phyloP scores from a whole-genome alignment of 1,284 basidiomycete species.

The Flammula alnicola region DNA sequence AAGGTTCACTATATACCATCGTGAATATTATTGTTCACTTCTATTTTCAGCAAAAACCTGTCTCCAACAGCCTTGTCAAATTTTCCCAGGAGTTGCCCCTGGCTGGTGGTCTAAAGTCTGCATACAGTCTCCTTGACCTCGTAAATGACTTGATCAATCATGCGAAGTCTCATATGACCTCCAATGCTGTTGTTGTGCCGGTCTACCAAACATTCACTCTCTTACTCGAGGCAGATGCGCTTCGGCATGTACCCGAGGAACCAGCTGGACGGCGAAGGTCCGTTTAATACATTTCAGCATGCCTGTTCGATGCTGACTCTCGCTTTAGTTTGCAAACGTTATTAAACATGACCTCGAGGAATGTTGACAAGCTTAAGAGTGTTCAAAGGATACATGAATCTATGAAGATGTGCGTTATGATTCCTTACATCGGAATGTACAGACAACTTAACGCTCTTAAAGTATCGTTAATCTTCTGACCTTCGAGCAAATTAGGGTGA shows the following conservation, averaged over 20 bases:
- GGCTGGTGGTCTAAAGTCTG: constrained; percentile 25
- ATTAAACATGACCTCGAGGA: constrained; percentile 59
- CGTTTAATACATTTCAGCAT: constrained; percentile 23
- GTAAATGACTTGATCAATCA: constrained; percentile 59
- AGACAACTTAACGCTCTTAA: constrained; percentile 9
- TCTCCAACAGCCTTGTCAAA: constrained; percentile 60
- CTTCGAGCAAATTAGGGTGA: constrained; percentile 48
- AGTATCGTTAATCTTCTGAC: constrained; percentile 70
- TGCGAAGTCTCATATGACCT: constrained; percentile 55
- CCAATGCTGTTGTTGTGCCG: constrained; percentile 79
- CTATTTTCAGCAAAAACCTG: constrained; percentile 65
- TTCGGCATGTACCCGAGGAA: constrained; percentile 50
- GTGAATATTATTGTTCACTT: constrained; percentile 9
- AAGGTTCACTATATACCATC: constrained; percentile 35
- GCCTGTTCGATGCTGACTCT: constrained; percentile 20
- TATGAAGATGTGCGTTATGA: constrained; percentile 74
- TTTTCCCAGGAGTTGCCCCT: constrained; percentile 62
- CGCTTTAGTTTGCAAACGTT: constrained; percentile 47
- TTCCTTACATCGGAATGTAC: constrained; percentile 3
- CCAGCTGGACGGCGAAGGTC: constrained; percentile 55
- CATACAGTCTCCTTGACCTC: constrained; percentile 54
- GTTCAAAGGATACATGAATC: constrained; percentile 76
- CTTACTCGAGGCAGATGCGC: constrained; percentile 68
- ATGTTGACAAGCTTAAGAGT: constrained; percentile 74
- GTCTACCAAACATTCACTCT: constrained; percentile 76